phyloP scores from a whole-genome alignment of 2,329 filamentous ascomycete species.

The Proliferodiscus dingleyae region DNA sequence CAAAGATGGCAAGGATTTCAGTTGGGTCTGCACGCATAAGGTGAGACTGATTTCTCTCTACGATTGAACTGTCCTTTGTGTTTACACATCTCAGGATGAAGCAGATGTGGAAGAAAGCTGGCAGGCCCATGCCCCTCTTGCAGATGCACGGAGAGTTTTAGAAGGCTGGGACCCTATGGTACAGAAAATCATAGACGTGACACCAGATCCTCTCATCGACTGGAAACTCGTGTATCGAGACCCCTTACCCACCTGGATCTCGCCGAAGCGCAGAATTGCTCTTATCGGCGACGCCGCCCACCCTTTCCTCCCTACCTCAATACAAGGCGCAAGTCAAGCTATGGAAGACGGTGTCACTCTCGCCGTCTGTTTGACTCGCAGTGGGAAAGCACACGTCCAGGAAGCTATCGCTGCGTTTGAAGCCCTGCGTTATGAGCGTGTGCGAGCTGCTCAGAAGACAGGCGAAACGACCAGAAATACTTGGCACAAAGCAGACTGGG shows the following conservation, averaged over 20 bases:
- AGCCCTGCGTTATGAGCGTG: conserved; percentile 22
- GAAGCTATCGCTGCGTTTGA: conserved; percentile 20
- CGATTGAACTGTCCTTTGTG: neutral
- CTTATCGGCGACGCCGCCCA: conserved; percentile 64
- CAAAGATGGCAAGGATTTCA: conserved; percentile 48
- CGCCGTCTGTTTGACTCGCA: conserved; percentile 29
- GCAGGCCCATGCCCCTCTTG: conserved; percentile 25
- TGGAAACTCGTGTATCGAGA: conserved; percentile 31
- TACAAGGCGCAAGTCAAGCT: conserved; percentile 33
- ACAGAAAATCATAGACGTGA: conserved; percentile 21
- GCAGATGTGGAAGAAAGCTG: conserved; percentile 43
- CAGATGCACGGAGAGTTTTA: conserved; percentile 15
- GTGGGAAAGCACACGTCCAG: conserved; percentile 17
- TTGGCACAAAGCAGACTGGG: conserved; percentile 24
- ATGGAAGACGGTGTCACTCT: conserved; percentile 37
- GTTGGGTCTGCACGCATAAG: conserved; percentile 50
- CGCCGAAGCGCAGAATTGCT: conserved; percentile 35
- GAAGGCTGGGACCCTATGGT: conserved; percentile 24
- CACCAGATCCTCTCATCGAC: conserved; percentile 26
- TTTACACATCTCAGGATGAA: conserved; percentile 23
- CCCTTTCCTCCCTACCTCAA: conserved; percentile 51
- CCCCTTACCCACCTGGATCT: conserved; percentile 22
- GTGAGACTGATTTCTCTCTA: conserved; percentile 25
- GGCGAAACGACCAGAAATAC: conserved; percentile 20
- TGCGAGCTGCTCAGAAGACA: conserved; percentile 23